Evolutionary conservation across 2,329 filamentous ascomycete genomes (phyloP).

Genomic region (Cytospora mali): DNA sequence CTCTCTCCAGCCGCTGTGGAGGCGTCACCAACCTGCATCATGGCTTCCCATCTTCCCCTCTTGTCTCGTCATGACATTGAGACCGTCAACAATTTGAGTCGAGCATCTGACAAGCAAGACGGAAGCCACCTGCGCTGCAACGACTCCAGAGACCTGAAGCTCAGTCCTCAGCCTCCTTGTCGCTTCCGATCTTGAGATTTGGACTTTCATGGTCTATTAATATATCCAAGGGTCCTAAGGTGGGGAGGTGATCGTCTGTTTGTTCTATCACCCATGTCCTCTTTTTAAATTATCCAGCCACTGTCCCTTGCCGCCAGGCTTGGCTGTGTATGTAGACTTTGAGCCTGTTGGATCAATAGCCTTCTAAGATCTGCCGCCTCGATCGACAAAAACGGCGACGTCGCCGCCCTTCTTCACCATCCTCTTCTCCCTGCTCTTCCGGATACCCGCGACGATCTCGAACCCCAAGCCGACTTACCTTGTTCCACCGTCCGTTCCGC

Average conservation of each 20-base stretch:
- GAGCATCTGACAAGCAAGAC: not conserved
- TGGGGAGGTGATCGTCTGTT: slow-evolving; percentile 22
- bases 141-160: not conserved
- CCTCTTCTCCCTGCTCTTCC: not conserved
- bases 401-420: not conserved
- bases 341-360: not conserved
- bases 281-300: slow-evolving; percentile 9
- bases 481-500: not conserved
- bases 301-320: not conserved
- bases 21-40: not conserved
- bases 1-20: not conserved
- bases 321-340: not conserved
- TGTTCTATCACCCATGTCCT: slow-evolving; percentile 2
- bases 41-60: not conserved
- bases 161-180: slow-evolving; percentile 1
- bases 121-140: not conserved
- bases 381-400: not conserved
- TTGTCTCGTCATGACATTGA: slow-evolving; percentile 1
- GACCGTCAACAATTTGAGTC: not conserved
- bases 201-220: not conserved
- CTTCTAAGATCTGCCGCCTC: slow-evolving; percentile 2
- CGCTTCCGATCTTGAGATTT: slow-evolving; percentile 4
- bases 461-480: not conserved
- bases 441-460: not conserved
- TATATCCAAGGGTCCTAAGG: slow-evolving; percentile 20